phyloP scores from a whole-genome alignment of 2,329 filamentous ascomycete genomes.

The Helicocarpus griseus region DNA sequence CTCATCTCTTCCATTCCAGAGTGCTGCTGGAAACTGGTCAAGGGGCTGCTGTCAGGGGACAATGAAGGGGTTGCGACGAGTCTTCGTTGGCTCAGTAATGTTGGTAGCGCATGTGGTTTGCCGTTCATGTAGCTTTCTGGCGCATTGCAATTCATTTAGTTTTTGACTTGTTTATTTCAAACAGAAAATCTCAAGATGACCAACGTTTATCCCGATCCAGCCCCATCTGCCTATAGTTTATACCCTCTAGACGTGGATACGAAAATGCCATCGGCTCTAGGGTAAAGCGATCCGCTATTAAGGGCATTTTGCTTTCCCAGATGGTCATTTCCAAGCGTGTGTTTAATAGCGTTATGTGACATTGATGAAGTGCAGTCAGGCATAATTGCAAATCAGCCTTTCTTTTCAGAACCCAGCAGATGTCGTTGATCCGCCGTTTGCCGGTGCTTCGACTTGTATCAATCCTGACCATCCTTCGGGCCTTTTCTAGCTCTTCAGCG shows the following conservation, averaged over 20 bases:
- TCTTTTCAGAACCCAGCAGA: slow-evolving; percentile 1
- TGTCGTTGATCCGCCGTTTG: not conserved
- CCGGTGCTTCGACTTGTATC: not conserved
- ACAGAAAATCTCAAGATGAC: not conserved
- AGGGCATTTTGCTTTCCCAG: not conserved
- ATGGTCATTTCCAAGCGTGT: not conserved
- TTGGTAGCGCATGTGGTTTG: not conserved
- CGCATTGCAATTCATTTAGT: not conserved
- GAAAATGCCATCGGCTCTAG: not conserved
- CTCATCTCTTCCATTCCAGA: not conserved
- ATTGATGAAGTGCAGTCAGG: not conserved
- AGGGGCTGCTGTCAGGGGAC: not conserved
- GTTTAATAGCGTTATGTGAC: not conserved
- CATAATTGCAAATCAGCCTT: not conserved
- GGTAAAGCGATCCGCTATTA: not conserved
- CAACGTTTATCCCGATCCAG: not conserved
- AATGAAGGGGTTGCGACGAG: not conserved
- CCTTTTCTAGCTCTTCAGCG: not conserved
- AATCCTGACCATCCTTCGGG: not conserved
- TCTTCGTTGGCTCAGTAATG: not conserved
- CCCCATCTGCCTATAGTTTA: not conserved
- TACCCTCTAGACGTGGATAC: not conserved
- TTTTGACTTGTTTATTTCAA: no score
- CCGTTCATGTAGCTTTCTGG: not conserved
- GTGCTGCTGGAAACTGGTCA: not conserved